Conservation (phyloP, 169 alveolate species). For the Plasmodium berghei region DNA sequence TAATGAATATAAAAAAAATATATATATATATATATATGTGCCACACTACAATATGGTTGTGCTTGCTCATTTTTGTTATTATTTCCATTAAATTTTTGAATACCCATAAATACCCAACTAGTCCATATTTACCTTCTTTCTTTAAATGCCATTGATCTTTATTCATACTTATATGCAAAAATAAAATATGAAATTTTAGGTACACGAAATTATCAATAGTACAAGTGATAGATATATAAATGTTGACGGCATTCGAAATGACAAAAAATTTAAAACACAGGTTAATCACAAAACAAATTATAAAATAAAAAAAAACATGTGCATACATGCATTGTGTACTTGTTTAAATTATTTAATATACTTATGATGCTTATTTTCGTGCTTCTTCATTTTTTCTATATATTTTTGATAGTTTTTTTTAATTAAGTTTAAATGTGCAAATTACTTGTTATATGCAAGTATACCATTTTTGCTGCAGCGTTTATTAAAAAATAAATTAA, state of each 20-base stretch:
- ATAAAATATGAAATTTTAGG: slow-evolving; percentile 9
- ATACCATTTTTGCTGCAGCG: too few relatives aligned
- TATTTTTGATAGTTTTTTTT: too few relatives aligned
- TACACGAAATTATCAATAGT: slow-evolving; percentile 71
- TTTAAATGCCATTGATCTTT: too few relatives aligned
- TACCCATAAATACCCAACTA: too few relatives aligned
- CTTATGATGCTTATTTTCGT: background rate
- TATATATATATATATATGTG: too few relatives aligned
- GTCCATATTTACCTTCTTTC: too few relatives aligned
- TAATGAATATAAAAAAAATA: slow-evolving; percentile 1
- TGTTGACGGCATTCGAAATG: slow-evolving; percentile 40
- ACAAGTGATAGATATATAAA: slow-evolving; percentile 15
- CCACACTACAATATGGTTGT: too few relatives aligned
- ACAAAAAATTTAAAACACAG: slow-evolving; percentile 35
- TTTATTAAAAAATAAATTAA: too few relatives aligned
- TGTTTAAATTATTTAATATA: slow-evolving; percentile 10
- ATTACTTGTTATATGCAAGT: too few relatives aligned
- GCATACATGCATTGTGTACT: background rate
- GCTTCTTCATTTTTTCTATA: background rate
- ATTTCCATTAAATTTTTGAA: too few relatives aligned
- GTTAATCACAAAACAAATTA: slow-evolving; percentile 18
- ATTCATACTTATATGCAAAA: background rate
- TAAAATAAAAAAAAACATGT: background rate
- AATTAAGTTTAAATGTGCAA: too few relatives aligned
- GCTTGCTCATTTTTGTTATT: too few relatives aligned